Percentiles rank a stretch among this genome's conserved stretches.
These are phyloP conservation scores for Dothidotthia symphoricarpi DNA, from an alignment of 2,329 filamentous ascomycete genomes.

Conservation along the genomic window DNA sequence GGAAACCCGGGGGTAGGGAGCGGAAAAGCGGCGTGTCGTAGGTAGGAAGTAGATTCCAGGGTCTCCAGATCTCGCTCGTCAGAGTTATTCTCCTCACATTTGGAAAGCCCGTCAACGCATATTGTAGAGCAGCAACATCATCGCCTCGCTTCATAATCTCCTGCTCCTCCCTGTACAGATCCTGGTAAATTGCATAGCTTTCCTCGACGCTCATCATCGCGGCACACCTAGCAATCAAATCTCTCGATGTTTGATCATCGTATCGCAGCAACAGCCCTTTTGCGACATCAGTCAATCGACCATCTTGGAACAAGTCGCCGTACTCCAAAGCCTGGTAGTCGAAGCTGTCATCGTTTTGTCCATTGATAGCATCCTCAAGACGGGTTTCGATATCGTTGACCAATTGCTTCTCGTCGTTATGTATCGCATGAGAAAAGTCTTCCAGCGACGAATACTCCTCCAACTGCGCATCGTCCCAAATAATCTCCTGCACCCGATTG, in stretches of 20 bases:
- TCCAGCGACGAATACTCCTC: constrained; percentile 16
- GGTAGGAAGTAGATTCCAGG: constrained; percentile 33
- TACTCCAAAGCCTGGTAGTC: constrained; percentile 10
- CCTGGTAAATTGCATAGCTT: constrained; percentile 30
- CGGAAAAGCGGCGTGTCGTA: constrained; percentile 49
- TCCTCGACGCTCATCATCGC: constrained; percentile 22
- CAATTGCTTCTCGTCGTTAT: constrained; percentile 17
- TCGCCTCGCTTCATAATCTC: constrained; percentile 24
- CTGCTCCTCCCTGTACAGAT: constrained; percentile 37
- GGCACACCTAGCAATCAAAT: constrained; percentile 15
- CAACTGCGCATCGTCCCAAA: constrained; percentile 44
- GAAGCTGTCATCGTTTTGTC: constrained; percentile 4
- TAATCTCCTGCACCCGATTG: constrained; percentile 37
- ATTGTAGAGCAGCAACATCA: constrained; percentile 36
- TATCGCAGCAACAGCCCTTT: constrained; percentile 17
- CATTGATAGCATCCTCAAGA: constrained; percentile 8
- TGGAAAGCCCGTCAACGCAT: constrained; percentile 39
- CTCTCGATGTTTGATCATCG: constrained; percentile 12
- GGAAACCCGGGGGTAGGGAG: constrained; percentile 42
- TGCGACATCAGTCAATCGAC: constrained; percentile 14
- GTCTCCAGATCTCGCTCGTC: constrained; percentile 44
- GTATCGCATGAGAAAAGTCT: constrained; percentile 9
- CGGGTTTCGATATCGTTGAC: constrained; percentile 8
- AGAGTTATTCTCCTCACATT: constrained; percentile 41
- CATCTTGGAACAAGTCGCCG: constrained; percentile 13